phyloP scores from a whole-genome alignment of 2,329 filamentous ascomycete species.

The Pseudogymnoascus sp. region DNA sequence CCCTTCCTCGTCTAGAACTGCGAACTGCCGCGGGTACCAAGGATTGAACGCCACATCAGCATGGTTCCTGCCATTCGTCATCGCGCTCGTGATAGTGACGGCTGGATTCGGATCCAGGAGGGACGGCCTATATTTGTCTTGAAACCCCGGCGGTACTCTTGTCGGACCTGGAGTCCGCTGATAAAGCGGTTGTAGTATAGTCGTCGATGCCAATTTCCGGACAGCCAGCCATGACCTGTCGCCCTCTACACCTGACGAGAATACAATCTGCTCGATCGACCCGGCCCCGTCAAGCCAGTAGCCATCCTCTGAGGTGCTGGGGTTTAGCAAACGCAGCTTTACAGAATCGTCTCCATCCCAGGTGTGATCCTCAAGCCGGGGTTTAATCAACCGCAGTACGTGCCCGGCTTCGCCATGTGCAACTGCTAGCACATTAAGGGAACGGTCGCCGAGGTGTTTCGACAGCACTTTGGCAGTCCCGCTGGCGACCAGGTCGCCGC shows the following conservation, averaged over 20 bases:
- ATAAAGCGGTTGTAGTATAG: slow-evolving; percentile 34
- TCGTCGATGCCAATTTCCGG: slow-evolving; percentile 34
- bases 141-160: slow-evolving; percentile 8
- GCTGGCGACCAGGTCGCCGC: not conserved
- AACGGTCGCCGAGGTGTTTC: not conserved
- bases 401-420: slow-evolving; percentile 26
- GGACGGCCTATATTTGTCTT: slow-evolving; percentile 32
- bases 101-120: slow-evolving; percentile 50
- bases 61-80: slow-evolving; percentile 50
- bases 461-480: not conserved
- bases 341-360: slow-evolving; percentile 23
- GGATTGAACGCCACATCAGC: slow-evolving; percentile 61
- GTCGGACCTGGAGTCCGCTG: slow-evolving; percentile 11
- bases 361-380: slow-evolving; percentile 19
- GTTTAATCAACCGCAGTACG: slow-evolving; percentile 24
- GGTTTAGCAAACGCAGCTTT: slow-evolving; percentile 18
- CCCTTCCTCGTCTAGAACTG: slow-evolving; percentile 57
- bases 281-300: slow-evolving; percentile 30
- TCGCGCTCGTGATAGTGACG: slow-evolving; percentile 41
- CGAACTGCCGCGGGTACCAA: slow-evolving; percentile 52
- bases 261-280: slow-evolving; percentile 42
- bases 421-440: slow-evolving; percentile 21
- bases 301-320: slow-evolving; percentile 19
- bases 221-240: slow-evolving; percentile 39
- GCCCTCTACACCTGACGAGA: slow-evolving; percentile 32